Base-by-base conservation (phyloP, 1,139 yeast genomes). In the Suhomyces bolitotheri region DNA sequence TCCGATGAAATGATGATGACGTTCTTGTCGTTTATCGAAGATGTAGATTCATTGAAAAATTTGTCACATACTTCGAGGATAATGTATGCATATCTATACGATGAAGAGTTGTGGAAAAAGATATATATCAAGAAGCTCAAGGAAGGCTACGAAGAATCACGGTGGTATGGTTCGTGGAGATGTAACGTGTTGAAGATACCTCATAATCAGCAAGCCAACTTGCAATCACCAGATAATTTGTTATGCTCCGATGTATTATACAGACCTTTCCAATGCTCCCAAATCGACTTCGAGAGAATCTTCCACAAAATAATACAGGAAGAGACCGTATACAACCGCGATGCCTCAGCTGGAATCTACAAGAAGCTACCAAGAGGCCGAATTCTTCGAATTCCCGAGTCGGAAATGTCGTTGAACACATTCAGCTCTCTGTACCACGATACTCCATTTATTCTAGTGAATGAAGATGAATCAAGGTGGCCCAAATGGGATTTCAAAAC, bases 121-220 rank as follows among this genome's bases (percentile, higher is more conserved):
- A 41, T 80, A 33, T 79, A 74, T 47, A 60, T 77, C 30, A 60
- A 57, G 25, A 49, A 34, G 13, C 29, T 35, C 22, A 55, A 41
- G 46, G 50, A 39, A 28, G 50, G 38, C 38, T 45, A 30, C 22
- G 46, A 47, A 24, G 46, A 49, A 27, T 13, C 36, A 2, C 38
- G 43, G 29, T 88, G 96, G 96, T 57, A 53, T 27, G 96, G 96
- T 0, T 73, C 87, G 1, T 88, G 96, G 96, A 72, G 87, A 48
- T 63, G 72, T 24, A 78, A 90, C 0, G 62, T 80, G 12, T 56
- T 82, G 44, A 57, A 63, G 0, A 44, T 76, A 3, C 49, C 60
- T 1, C 40, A 44, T n/a, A 49, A 57, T 21, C 40, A 50, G 5
- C 71, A 64, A 37, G 73, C 79, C 2, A 54, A 64, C 19, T 54